phyloP scores from a whole-genome alignment of 768 basidiomycete genomes.

The Cystoderma amianthinum region DNA sequence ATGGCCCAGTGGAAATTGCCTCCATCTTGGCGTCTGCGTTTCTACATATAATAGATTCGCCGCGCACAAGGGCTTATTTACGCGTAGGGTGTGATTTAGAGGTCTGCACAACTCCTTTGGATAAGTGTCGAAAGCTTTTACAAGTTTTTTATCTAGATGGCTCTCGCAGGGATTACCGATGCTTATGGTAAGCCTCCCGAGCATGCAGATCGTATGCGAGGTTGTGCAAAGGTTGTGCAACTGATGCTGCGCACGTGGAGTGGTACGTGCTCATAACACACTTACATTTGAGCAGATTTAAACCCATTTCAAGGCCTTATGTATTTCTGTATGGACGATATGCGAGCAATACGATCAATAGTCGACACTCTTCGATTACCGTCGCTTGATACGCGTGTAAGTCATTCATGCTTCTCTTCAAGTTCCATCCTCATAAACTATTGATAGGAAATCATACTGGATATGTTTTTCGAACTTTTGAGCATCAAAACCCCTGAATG shows the following conservation, averaged over 20 bases:
- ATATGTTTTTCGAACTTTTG: slow-evolving; percentile 90
- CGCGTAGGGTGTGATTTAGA: slow-evolving; percentile 85
- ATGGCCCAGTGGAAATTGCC: slow-evolving; percentile 80
- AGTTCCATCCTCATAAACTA: background rate
- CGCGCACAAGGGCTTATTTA: slow-evolving; percentile 72
- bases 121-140: background rate
- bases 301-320: slow-evolving; percentile 56
- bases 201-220: slow-evolving; percentile 74
- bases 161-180: slow-evolving; percentile 85
- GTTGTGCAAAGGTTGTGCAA: slow-evolving; percentile 71
- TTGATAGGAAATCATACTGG: slow-evolving; percentile 79
- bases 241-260: slow-evolving; percentile 90
- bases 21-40: slow-evolving; percentile 77
- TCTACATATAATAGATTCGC: slow-evolving; percentile 79
- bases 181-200: slow-evolving; percentile 81
- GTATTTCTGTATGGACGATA: slow-evolving; percentile 90
- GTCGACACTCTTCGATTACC: slow-evolving; percentile 86
- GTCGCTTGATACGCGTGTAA: slow-evolving; percentile 76
- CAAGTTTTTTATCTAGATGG: slow-evolving; percentile 60
- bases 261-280: slow-evolving; percentile 43
- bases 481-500: slow-evolving; percentile 91
- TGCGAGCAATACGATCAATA: slow-evolving; percentile 77
- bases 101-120: slow-evolving; percentile 47
- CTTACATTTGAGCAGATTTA: background rate
- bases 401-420: slow-evolving; percentile 12